A percentile compares a stretch with the other conserved stretches of the same genome.
Conservation (phyloP, 2,329 filamentous ascomycete species). For the Fusarium robinianum region DNA sequence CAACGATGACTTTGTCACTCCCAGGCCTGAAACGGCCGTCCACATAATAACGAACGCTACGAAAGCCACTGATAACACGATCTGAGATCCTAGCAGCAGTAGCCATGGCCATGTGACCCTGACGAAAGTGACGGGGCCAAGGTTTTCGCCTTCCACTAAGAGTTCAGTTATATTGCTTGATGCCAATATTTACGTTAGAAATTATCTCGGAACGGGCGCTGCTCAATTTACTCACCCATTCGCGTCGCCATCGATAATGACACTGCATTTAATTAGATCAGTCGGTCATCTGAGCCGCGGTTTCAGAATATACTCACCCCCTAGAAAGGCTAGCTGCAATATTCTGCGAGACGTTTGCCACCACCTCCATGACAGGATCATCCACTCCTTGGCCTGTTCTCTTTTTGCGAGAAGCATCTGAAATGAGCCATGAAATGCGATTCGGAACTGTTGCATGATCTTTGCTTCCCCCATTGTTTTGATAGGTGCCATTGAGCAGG, state of each 20-base stretch:
- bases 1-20: not conserved
- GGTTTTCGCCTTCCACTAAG: not conserved
- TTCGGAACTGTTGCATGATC: not conserved
- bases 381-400: not conserved
- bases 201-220: too few relatives aligned
- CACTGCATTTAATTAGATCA: too few relatives aligned
- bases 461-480: too few relatives aligned
- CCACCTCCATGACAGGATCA: conserved; percentile 3
- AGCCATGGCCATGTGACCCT: not conserved
- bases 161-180: too few relatives aligned
- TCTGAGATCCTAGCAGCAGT: not conserved
- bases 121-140: not conserved
- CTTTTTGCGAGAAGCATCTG: not conserved
- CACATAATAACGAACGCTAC: not conserved
- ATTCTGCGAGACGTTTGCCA: conserved; percentile 1
- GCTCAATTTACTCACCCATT: too few relatives aligned
- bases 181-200: too few relatives aligned
- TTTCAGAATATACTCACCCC: too few relatives aligned
- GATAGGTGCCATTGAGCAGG: not conserved
- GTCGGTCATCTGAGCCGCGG: too few relatives aligned
- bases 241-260: too few relatives aligned
- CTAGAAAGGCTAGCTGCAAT: conserved; percentile 9
- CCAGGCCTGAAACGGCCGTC: not conserved
- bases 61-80: not conserved
- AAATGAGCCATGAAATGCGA: not conserved